These are phyloP conservation scores for Ilex paraguariensis DNA, from an alignment of 305 asterid genomes.

Conservation along the genomic window DNA sequence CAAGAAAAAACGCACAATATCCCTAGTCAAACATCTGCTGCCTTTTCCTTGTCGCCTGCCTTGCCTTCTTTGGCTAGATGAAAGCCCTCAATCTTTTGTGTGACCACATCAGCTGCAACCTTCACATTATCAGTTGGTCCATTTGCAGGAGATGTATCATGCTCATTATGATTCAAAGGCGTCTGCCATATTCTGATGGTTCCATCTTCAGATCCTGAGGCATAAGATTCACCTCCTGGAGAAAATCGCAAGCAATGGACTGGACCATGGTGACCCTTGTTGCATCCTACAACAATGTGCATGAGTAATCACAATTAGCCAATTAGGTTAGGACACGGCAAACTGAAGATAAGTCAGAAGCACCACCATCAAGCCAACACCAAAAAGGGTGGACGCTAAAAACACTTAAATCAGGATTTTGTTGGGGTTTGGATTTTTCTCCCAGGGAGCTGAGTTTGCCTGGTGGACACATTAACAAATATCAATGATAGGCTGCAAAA, in stretches of 20 bases:
- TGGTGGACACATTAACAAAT: too few relatives aligned
- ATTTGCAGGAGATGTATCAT: slow-evolving; percentile 31
- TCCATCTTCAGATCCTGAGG: slow-evolving; percentile 98
- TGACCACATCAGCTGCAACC: slow-evolving; percentile 43
- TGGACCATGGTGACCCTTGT: slow-evolving; percentile 99
- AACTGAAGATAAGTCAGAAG: too few relatives aligned
- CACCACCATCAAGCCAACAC: too few relatives aligned
- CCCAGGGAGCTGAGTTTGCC: too few relatives aligned
- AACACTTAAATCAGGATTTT: too few relatives aligned
- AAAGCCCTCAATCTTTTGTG: slow-evolving; percentile 54
- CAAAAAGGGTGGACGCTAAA: too few relatives aligned
- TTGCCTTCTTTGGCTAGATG: slow-evolving; percentile 37
- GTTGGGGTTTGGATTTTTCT: too few relatives aligned
- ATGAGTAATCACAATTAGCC: too few relatives aligned
- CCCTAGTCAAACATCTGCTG: slow-evolving; percentile 24
- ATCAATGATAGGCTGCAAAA: too few relatives aligned
- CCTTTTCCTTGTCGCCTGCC: slow-evolving; percentile 27
- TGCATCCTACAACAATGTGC: slow-evolving; percentile 51
- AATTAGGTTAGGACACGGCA: too few relatives aligned
- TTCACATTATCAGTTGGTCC: slow-evolving; percentile 36
- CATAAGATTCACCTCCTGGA: slow-evolving; percentile 88
- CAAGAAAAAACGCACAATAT: slow-evolving; percentile 13
- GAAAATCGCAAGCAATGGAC: slow-evolving; percentile 95
- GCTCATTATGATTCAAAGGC: slow-evolving; percentile 42
- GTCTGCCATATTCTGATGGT: slow-evolving; percentile 94